Evolutionary conservation across 2,329 filamentous ascomycete genomes (phyloP), one percentile per base, ranked within the genome.

Genomic region (Lasiodiplodia theobromae): DNA sequence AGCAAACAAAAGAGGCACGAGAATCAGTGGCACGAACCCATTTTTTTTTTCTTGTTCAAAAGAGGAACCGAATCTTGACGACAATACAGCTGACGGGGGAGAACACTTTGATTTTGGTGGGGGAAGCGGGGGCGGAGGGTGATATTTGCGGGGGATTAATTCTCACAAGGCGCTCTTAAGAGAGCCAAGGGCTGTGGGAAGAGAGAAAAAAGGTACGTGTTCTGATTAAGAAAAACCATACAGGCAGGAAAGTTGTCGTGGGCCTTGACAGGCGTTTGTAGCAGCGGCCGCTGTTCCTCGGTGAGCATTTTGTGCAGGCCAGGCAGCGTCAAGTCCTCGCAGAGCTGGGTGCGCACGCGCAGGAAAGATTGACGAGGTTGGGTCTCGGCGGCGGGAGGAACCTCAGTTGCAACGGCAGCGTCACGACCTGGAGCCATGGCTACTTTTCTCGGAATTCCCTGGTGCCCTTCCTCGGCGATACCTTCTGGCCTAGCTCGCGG

Each of bases 271-370:
- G 51, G 38, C 53, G 53, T 38, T 1, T 21, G 40, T 10, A 67
- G 64, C 53, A 67, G 53, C 21, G 64, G 64, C 40, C 49, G 64
- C 25, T 40, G 31, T 58, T 67, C 64, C 44, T 67, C 64, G 53
- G 58, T 67, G 52, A 58, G 53, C 53, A 67, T 34, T 18, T 47
- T 44, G 40, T 56, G 38, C 53, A 38, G 51, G 18, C 64, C 54
- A n/a, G 64, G 64, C 37, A 67, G 28, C 12, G 53, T 67, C 38
- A 67, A 16, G 40, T 23, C 37, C 47, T 67, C 64, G 8, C 53
- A 44, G 34, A 67, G 38, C 53, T 25, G 14, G 38, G 64, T 51
- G 52, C n/a, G 38, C 64, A 67, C 38, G 21, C 64, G 64, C 40
- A 67, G 23, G 10, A 37, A 58, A 49, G 53, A 51, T 4, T 44